These are phyloP conservation scores for Ceratocystis ficicola DNA, from an alignment of 2,329 filamentous ascomycete species.

Conservation along the genomic window DNA sequence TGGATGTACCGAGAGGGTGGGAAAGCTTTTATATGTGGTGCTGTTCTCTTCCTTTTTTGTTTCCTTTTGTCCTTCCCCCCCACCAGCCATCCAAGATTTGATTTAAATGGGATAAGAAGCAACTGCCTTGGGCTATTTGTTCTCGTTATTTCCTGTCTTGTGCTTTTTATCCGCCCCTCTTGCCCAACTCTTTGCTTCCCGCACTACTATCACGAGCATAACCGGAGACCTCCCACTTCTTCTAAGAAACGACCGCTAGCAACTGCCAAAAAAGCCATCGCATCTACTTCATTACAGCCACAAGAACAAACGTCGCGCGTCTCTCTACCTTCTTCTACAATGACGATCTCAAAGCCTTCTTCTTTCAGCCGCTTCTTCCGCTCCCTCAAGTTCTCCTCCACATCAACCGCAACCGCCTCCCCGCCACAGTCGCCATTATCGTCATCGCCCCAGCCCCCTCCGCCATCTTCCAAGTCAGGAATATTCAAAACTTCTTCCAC, in stretches of 20 bases:
- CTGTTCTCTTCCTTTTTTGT: constrained; percentile 4
- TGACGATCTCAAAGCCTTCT: constrained; percentile 15
- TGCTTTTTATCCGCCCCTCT: too few relatives aligned
- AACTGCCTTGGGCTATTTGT: too few relatives aligned
- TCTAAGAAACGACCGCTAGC: not conserved
- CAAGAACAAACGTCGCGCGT: not conserved
- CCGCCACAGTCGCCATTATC: not conserved
- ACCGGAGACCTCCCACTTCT: not conserved
- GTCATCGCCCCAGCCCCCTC: not conserved
- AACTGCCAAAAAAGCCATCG: not conserved
- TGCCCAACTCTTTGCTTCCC: too few relatives aligned
- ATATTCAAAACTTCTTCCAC: constrained; percentile 11
- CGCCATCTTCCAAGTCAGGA: constrained; percentile 1
- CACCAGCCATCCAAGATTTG: not conserved
- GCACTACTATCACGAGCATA: too few relatives aligned
- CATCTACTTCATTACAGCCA: not conserved
- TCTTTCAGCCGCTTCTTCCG: constrained; percentile 17
- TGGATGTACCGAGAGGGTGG: constrained; percentile 6
- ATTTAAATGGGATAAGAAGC: too few relatives aligned
- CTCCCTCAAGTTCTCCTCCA: constrained; percentile 14
- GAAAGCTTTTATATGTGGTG: constrained; percentile 10
- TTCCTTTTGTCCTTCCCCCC: not conserved
- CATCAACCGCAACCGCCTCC: constrained; percentile 14
- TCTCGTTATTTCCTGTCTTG: too few relatives aligned
- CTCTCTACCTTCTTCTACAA: constrained; percentile 2